Conservation (phyloP, 1,139 yeast genomes). For the Taphrina wiesneri region DNA sequence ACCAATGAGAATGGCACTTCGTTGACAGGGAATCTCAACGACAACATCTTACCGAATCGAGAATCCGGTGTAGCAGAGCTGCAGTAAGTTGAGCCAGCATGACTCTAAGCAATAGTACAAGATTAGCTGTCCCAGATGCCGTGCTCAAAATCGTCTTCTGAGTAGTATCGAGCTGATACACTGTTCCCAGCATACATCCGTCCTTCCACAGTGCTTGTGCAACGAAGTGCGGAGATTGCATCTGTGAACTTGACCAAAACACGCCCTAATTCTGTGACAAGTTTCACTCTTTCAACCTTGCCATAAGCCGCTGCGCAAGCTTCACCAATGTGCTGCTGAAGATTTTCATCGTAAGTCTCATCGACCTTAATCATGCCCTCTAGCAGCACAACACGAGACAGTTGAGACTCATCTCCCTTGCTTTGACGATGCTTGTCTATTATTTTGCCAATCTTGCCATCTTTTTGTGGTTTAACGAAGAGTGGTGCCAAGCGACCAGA, state of each 20-base stretch:
- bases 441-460: constrained; percentile 21
- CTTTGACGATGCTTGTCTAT: constrained; percentile 9
- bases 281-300: constrained; percentile 22
- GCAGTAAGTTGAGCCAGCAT: too few species aligned
- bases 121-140: neutral
- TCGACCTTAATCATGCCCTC: constrained; percentile 6
- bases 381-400: constrained; percentile 1
- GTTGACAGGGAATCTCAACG: too few species aligned
- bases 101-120: too few species aligned
- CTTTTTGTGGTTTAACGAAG: constrained; percentile 25
- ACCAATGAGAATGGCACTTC: neutral
- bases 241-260: constrained; percentile 21
- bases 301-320: constrained; percentile 22
- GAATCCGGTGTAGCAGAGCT: too few species aligned
- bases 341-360: constrained; percentile 15
- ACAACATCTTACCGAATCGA: too few species aligned
- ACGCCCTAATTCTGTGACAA: neutral
- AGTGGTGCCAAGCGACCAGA: constrained; percentile 30
- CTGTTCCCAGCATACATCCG: constrained; percentile 1
- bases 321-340: constrained; percentile 29
- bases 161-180: constrained; percentile 9
- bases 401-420: neutral
- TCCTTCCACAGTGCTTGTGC: constrained; percentile 22
- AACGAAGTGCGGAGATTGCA: constrained; percentile 10
- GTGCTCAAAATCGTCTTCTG: constrained; percentile 6